A percentile compares a stretch with the other conserved stretches of the same genome.
phyloP scores from a whole-genome alignment of 768 basidiomycete genomes.

The Boletus rufocinnamomeus region DNA sequence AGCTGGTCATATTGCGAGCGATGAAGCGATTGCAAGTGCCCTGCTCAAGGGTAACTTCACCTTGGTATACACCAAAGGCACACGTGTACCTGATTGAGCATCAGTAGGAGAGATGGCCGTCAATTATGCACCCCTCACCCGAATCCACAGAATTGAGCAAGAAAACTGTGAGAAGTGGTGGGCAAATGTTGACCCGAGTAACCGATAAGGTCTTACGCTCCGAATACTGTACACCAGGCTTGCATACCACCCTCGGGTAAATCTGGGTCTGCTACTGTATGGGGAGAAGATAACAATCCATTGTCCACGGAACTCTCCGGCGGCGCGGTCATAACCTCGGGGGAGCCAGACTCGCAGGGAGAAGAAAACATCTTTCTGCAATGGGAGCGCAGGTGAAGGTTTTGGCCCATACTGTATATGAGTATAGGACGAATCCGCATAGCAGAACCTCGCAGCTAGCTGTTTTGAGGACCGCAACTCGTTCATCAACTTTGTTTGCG shows the following conservation, averaged over 20 bases:
- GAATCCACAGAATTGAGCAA: conserved; percentile 29
- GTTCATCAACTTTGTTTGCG: not conserved
- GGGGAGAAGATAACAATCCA: not conserved
- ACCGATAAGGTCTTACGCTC: conserved; percentile 21
- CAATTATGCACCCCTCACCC: conserved; percentile 14
- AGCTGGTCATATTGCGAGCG: conserved; percentile 4
- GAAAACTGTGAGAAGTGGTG: conserved; percentile 22
- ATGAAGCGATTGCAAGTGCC: not conserved
- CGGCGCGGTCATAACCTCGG: not conserved
- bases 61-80: conserved; percentile 34
- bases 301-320: not conserved
- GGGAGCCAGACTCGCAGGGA: not conserved
- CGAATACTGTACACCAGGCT: conserved; percentile 30
- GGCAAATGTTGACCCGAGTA: not conserved
- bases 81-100: conserved; percentile 14
- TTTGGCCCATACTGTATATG: not conserved
- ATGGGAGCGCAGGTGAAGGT: not conserved
- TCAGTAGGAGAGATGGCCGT: not conserved
- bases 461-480: not conserved
- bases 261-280: not conserved
- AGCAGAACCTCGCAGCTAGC: not conserved
- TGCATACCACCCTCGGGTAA: conserved; percentile 18
- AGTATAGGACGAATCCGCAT: not conserved
- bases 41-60: not conserved
- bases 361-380: conserved; percentile 4